Percentiles rank a stretch among this genome's conserved stretches.
Conservation (phyloP, 345 rosid species). For the Bruguiera sexangula region DNA sequence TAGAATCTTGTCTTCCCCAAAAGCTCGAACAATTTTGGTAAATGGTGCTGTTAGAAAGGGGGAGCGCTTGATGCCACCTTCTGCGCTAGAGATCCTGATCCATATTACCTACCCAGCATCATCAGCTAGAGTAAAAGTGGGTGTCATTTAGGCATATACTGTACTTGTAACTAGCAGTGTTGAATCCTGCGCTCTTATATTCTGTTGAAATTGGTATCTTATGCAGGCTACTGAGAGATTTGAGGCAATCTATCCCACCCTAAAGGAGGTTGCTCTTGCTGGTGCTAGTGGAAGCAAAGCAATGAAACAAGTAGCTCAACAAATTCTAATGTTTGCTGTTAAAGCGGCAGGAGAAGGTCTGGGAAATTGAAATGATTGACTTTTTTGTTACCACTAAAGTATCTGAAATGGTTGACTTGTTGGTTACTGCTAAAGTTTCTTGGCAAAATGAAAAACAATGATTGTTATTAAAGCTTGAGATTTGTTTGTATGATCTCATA, state of each 20-base stretch:
- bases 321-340: constrained; percentile 49
- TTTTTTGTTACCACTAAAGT: background rate
- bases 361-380: constrained; percentile 5
- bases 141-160: constrained; percentile 8
- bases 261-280: constrained; percentile 70
- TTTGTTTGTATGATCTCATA: constrained; percentile 20
- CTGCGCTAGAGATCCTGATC: constrained; percentile 56
- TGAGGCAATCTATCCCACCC: constrained; percentile 52
- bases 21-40: constrained; percentile 59
- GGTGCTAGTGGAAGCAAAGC: constrained; percentile 70
- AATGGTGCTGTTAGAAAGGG: constrained; percentile 70
- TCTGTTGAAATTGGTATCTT: constrained; percentile 11
- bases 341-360: constrained; percentile 66
- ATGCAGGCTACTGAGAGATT: constrained; percentile 80
- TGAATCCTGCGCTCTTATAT: constrained; percentile 10
- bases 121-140: constrained; percentile 63
- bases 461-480: constrained; percentile 2
- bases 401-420: background rate
- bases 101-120: constrained; percentile 62
- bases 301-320: constrained; percentile 67
- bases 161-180: background rate
- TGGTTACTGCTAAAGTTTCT: background rate
- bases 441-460: background rate
- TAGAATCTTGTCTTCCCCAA: constrained; percentile 61
- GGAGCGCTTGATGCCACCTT: constrained; percentile 65